Conservation (phyloP, 805 yeast species). For the Kodamaea sagamina region DNA sequence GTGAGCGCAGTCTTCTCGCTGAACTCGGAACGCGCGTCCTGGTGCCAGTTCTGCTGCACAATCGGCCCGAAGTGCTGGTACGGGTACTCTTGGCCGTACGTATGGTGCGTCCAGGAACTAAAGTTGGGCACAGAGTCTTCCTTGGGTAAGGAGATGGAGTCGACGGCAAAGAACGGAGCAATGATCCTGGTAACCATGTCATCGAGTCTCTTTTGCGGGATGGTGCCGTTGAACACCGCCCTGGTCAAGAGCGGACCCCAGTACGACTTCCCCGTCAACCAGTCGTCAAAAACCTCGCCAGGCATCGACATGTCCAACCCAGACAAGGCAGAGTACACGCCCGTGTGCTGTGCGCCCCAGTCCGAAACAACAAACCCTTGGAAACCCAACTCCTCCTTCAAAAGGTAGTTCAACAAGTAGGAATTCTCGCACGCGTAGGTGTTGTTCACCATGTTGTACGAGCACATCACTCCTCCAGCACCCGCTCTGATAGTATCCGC, state of each 20-base stretch:
- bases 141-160: conserved; percentile 36
- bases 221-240: conserved; percentile 56
- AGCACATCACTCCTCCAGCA: conserved; percentile 62
- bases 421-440: conserved; percentile 62
- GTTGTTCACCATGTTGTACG: conserved; percentile 58
- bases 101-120: conserved; percentile 59
- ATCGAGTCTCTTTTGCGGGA: conserved; percentile 53
- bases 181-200: conserved; percentile 64
- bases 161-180: conserved; percentile 55
- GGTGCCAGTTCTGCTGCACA: conserved; percentile 53
- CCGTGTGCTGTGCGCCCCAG: conserved; percentile 66
- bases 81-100: conserved; percentile 56
- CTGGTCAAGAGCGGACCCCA: conserved; percentile 61
- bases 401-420: conserved; percentile 51
- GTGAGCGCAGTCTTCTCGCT: conserved; percentile 51
- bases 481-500: conserved; percentile 64
- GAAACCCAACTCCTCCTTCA: conserved; percentile 64
- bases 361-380: conserved; percentile 69
- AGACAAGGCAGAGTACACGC: conserved; percentile 55
- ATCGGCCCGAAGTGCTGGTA: conserved; percentile 57
- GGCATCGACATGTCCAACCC: conserved; percentile 73
- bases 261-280: conserved; percentile 54
- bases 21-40: conserved; percentile 51
- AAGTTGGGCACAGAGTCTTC: conserved; percentile 52
- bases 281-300: conserved; percentile 53